phyloP scores from a whole-genome alignment of 805 yeast species.

The Hanseniaspora lachancei region DNA sequence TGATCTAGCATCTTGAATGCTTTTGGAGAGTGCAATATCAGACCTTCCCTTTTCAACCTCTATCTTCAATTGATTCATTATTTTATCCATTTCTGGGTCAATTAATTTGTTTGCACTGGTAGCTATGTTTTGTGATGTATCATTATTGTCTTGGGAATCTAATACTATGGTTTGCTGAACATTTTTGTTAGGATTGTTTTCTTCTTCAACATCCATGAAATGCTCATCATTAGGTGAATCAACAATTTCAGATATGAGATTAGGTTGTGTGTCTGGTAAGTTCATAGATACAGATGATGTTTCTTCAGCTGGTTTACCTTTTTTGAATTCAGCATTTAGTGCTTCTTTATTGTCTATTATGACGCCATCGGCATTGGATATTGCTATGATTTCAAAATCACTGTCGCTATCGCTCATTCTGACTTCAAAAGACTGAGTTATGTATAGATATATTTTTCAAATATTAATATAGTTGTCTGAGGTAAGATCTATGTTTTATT shows the following conservation, averaged over 20 bases:
- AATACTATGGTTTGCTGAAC: not conserved
- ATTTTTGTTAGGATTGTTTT: not conserved
- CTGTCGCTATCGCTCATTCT: conserved; percentile 7
- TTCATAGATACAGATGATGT: not conserved
- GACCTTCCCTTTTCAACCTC: not conserved
- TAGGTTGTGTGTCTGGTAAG: not conserved
- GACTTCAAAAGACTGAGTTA: not conserved
- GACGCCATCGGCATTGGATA: not conserved
- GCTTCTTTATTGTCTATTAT: not conserved
- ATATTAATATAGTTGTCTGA: no score
- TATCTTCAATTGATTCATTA: not conserved
- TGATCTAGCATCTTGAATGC: not conserved
- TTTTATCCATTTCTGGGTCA: not conserved
- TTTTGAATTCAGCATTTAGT: not conserved
- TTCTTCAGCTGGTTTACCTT: not conserved
- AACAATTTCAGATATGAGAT: not conserved
- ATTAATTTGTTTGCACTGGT: not conserved
- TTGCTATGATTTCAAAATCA: conserved; percentile 7
- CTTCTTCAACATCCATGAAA: not conserved
- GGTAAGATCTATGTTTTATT: no score
- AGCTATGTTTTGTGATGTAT: not conserved
- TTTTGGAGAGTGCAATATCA: not conserved
- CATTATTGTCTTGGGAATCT: not conserved
- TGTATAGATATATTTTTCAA: no score
- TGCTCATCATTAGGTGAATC: not conserved